Evolutionary conservation across 352 stramenopile species (phyloP), one percentile per base, ranked within the genome.

Genomic region (Plasmopara muralis): DNA sequence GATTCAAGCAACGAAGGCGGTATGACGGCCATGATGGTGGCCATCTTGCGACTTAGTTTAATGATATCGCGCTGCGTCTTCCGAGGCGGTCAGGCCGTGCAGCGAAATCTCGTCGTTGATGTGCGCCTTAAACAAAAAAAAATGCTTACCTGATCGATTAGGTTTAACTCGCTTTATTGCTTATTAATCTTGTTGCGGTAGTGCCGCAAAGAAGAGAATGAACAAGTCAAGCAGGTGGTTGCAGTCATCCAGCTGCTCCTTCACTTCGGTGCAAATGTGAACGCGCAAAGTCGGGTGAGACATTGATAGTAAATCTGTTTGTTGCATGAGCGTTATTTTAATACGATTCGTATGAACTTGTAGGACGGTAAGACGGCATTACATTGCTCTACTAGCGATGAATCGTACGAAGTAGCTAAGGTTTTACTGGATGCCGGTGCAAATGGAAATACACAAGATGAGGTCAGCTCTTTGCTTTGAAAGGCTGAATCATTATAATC

Each of bases 11-110:
- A 59, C 41, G 47, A 66, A n/a, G 40, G 38, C 45, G 55, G 43
- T 7, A 49, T 68, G 51, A 68, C 59, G 18, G 39, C 64, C 1
- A 53, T 65, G 15, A 72, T 68, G 59, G 43, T 72, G 20, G 34
- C 55, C 14, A 65, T 66, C 30, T 16, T 72, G 31, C 59, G 51
- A 0, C 60, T 56, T 7, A 65, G 48, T 33, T 40, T 72, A 28
- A 49, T 60, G 35, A 57, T 51, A 16, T 66, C 59, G 48, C 59
- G 64, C 44, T 66, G 59, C 10, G 40, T 72, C 3, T 46, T 68
- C 9, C 51, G 56, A 2, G 53, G 48, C 3, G 43, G 48, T 0
- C 18, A 51, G 3, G 51, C 52, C 7, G 47, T 72, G 10, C 51
- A 38, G 0, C 60, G 54, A 15, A 72, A 72, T 12, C 38, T 38